A percentile compares a stretch with the other conserved stretches of the same genome.
phyloP scores from a whole-genome alignment of 106 monocot genomes.

The Dioscorea dumetorum region DNA sequence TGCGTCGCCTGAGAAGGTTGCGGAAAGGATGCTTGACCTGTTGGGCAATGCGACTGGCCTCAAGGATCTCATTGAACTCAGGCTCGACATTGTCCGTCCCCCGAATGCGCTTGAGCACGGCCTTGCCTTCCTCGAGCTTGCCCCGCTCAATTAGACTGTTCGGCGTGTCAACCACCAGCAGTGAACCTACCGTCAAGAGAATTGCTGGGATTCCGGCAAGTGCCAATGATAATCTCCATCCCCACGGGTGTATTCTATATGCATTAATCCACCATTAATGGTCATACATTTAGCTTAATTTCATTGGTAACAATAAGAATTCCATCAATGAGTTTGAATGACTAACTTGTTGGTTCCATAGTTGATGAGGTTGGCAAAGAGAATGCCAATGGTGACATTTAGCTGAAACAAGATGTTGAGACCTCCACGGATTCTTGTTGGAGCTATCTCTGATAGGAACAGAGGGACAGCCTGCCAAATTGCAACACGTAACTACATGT shows the following conservation, averaged over 20 bases:
- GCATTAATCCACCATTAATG: too few relatives aligned
- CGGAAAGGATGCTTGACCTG: constrained; percentile 88
- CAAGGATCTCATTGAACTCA: constrained; percentile 72
- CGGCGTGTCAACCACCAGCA: constrained; percentile 48
- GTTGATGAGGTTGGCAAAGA: constrained; percentile 65
- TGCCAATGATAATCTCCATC: constrained; percentile 41
- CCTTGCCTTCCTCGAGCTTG: constrained; percentile 48
- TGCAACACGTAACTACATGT: too few relatives aligned
- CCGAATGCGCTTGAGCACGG: constrained; percentile 47
- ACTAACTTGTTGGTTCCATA: constrained; percentile 44
- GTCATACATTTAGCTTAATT: too few relatives aligned
- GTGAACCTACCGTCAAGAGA: constrained; percentile 25
- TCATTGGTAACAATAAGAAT: too few relatives aligned
- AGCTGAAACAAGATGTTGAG: constrained; percentile 65
- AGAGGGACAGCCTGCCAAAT: constrained; percentile 49
- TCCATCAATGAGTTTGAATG: neutral
- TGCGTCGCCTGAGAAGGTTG: constrained; percentile 65
- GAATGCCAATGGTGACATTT: constrained; percentile 54
- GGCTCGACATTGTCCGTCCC: constrained; percentile 60
- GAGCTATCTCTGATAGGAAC: constrained; percentile 66
- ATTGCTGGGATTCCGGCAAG: constrained; percentile 41
- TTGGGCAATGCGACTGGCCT: constrained; percentile 52
- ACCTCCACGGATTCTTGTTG: constrained; percentile 53
- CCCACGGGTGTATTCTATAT: constrained; percentile 41
- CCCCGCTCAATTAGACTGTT: constrained; percentile 84